These are phyloP conservation scores for Brettanomyces custersianus DNA, from an alignment of 805 yeast genomes.

Conservation along the genomic window DNA sequence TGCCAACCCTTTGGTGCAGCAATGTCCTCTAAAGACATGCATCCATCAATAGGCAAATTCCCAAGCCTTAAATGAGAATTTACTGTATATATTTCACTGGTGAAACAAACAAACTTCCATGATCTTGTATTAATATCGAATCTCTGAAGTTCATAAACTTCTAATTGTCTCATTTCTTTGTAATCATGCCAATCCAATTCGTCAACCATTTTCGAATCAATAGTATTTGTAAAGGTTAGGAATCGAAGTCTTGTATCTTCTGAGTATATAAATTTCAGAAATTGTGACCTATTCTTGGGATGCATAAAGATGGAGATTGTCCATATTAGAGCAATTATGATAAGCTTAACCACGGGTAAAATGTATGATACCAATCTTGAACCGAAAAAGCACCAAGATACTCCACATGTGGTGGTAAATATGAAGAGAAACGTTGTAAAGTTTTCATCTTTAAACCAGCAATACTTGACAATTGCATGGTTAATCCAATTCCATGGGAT, in stretches of 20 bases:
- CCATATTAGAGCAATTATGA: constrained; percentile 42
- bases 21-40: constrained; percentile 28
- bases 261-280: constrained; percentile 42
- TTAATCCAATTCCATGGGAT: constrained; percentile 49
- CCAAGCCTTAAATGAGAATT: constrained; percentile 34
- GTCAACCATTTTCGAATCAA: constrained; percentile 34
- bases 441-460: constrained; percentile 56
- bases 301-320: constrained; percentile 32
- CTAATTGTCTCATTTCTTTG: constrained; percentile 42
- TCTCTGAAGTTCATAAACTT: constrained; percentile 60
- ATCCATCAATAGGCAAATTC: constrained; percentile 19
- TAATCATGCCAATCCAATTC: constrained; percentile 30
- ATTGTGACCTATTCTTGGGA: constrained; percentile 40
- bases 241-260: constrained; percentile 56
- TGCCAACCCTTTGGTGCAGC: constrained; percentile 55
- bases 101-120: constrained; percentile 59
- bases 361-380: constrained; percentile 8
- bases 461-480: constrained; percentile 42
- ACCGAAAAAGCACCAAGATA: constrained; percentile 22
- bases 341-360: constrained; percentile 24
- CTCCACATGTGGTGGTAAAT: constrained; percentile 11
- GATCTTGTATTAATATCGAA: constrained; percentile 38
- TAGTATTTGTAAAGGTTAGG: constrained; percentile 36
- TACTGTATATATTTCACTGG: constrained; percentile 43
- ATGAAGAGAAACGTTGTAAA: constrained; percentile 46